Conservation (phyloP, 1,284 basidiomycete genomes). For the Cutaneotrichosporon sp. region DNA sequence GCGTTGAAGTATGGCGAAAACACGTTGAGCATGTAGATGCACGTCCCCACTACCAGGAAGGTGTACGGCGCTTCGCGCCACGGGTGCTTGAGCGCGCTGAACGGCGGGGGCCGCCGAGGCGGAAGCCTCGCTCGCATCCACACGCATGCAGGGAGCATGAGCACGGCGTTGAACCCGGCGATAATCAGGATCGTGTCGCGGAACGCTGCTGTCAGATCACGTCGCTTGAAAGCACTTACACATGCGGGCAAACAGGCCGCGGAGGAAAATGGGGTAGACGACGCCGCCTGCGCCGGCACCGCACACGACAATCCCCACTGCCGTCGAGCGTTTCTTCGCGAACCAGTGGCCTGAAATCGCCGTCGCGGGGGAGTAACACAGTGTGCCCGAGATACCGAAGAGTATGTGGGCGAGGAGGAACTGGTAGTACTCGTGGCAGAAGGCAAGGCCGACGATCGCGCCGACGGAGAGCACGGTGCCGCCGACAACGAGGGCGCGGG, state of each 20-base stretch:
- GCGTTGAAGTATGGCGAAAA: conserved; percentile 38
- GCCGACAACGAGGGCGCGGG: conserved; percentile 15
- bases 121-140: conserved; percentile 24
- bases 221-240: conserved; percentile 19
- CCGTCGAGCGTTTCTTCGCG: conserved; percentile 33
- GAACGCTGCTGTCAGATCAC: conserved; percentile 8
- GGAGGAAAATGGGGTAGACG: conserved; percentile 41
- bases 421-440: conserved; percentile 45
- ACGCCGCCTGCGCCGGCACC: conserved; percentile 44
- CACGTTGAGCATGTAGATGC: conserved; percentile 22
- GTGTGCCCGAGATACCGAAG: conserved; percentile 35
- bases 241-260: conserved; percentile 30
- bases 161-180: conserved; percentile 19
- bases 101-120: conserved; percentile 15
- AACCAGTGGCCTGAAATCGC: conserved; percentile 47
- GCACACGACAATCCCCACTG: conserved; percentile 41
- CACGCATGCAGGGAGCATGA: conserved; percentile 22
- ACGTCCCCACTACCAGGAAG: conserved; percentile 30
- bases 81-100: conserved; percentile 16
- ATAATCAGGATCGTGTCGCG: conserved; percentile 24
- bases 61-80: conserved; percentile 32
- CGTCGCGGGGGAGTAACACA: conserved; percentile 40
- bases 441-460: conserved; percentile 35
- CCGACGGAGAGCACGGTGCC: conserved; percentile 26
- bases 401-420: conserved; percentile 41